Conservation (phyloP, 1,284 basidiomycete genomes). For the Puccinia brachypodii region DNA sequence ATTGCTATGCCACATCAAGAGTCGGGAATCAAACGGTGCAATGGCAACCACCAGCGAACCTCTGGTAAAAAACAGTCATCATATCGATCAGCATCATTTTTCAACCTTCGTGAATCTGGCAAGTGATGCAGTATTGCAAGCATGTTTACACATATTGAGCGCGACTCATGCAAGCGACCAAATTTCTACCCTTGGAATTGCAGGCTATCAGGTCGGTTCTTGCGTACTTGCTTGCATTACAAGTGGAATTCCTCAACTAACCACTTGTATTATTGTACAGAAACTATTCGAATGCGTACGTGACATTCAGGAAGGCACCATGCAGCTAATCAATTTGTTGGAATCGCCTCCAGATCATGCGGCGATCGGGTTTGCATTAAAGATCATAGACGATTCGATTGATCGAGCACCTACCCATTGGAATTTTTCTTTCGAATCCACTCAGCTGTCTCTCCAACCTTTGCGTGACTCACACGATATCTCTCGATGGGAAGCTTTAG, state of each 20-base stretch:
- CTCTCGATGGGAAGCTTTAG: constrained; percentile 30
- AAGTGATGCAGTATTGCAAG: background rate
- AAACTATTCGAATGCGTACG: constrained; percentile 4
- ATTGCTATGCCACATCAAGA: background rate
- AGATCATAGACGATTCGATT: constrained; percentile 35
- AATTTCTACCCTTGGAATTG: background rate
- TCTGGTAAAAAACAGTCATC: background rate
- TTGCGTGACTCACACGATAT: constrained; percentile 20
- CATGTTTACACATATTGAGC: background rate
- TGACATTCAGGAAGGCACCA: background rate
- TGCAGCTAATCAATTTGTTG: constrained; percentile 14
- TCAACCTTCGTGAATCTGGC: constrained; percentile 7
- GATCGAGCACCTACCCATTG: background rate
- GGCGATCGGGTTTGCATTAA: constrained; percentile 40
- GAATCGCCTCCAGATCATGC: constrained; percentile 32
- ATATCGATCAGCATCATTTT: background rate
- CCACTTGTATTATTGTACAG: background rate
- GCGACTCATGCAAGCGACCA: background rate
- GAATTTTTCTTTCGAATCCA: constrained; percentile 1
- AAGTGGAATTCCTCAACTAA: background rate
- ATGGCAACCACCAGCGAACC: background rate
- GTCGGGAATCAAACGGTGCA: background rate
- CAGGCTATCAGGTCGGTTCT: constrained; percentile 4
- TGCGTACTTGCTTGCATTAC: background rate
- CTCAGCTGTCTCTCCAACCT: background rate